phyloP scores from a whole-genome alignment of 1,284 basidiomycete genomes.

The Lentinula novae-zelandiae region DNA sequence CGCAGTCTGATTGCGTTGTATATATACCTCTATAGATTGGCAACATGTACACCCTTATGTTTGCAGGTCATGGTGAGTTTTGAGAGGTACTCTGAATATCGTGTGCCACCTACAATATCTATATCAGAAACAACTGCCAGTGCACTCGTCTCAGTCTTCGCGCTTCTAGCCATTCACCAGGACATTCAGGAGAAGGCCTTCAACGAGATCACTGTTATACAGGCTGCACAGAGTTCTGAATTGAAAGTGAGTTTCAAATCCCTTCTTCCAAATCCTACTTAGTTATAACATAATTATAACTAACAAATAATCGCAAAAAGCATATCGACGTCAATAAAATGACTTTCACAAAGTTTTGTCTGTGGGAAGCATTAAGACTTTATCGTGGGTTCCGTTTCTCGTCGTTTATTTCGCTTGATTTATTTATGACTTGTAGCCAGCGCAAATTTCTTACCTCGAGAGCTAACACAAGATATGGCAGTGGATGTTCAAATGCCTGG shows the following conservation, averaged over 20 bases:
- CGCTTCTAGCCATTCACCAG: constrained; percentile 24
- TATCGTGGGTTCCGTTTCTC: constrained; percentile 19
- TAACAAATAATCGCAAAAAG: constrained; percentile 4
- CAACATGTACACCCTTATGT: constrained; percentile 27
- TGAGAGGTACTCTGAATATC: background rate
- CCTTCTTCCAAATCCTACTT: too few species aligned
- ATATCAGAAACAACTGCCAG: constrained; percentile 25
- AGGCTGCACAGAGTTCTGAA: background rate
- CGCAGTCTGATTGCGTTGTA: background rate
- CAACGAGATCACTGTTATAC: constrained; percentile 19
- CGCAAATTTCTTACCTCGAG: constrained; percentile 17
- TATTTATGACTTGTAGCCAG: constrained; percentile 14
- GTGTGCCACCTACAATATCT: background rate
- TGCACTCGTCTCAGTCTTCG: constrained; percentile 21
- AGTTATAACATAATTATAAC: background rate
- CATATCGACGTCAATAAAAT: constrained; percentile 15
- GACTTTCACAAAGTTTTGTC: constrained; percentile 21
- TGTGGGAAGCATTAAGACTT: constrained; percentile 22
- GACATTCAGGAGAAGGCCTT: constrained; percentile 27
- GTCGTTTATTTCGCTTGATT: background rate
- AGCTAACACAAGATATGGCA: constrained; percentile 18
- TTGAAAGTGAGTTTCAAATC: too few species aligned
- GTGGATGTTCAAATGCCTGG: constrained; percentile 16
- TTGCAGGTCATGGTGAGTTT: constrained; percentile 29
- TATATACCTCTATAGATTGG: constrained; percentile 17